These are phyloP conservation scores for Candida verbasci DNA, from an alignment of 805 yeast genomes.

Conservation along the genomic window DNA sequence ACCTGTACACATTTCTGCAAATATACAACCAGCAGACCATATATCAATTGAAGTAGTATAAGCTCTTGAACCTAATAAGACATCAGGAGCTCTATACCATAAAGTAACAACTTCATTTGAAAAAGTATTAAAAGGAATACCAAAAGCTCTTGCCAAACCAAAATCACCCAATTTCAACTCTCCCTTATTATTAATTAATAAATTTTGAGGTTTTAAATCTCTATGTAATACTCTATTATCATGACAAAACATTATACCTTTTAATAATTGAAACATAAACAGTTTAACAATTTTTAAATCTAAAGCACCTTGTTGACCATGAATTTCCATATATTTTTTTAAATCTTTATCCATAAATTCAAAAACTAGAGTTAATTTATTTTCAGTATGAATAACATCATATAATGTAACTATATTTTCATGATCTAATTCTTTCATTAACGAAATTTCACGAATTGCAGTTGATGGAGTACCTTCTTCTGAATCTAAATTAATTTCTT, in stretches of 20 bases:
- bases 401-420: conserved; percentile 88
- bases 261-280: conserved; percentile 89
- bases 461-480: conserved; percentile 99
- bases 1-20: conserved; percentile 98
- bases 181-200: conserved; percentile 84
- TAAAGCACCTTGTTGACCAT: conserved; percentile 72
- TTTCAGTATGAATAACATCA: conserved; percentile 96
- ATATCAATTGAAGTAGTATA: conserved; percentile 96
- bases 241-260: conserved; percentile 85
- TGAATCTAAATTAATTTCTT: conserved; percentile 89
- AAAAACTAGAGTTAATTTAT: conserved; percentile 88
- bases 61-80: conserved; percentile 87
- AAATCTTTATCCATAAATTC: conserved; percentile 92
- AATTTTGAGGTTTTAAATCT: conserved; percentile 91
- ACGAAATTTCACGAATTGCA: conserved; percentile 92
- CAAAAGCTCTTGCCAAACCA: conserved; percentile 96
- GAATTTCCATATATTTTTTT: conserved; percentile 89
- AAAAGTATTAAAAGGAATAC: conserved; percentile 95
- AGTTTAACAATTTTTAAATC: conserved; percentile 74
- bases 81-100: too few species aligned
- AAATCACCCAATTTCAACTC: conserved; percentile 93
- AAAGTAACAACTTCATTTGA: conserved; percentile 98
- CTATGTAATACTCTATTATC: conserved; percentile 81
- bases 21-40: conserved; percentile 98
- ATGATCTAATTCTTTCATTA: conserved; percentile 91